These are phyloP conservation scores for Xylaria multiplex DNA, from an alignment of 2,329 filamentous ascomycete genomes.

Conservation along the genomic window DNA sequence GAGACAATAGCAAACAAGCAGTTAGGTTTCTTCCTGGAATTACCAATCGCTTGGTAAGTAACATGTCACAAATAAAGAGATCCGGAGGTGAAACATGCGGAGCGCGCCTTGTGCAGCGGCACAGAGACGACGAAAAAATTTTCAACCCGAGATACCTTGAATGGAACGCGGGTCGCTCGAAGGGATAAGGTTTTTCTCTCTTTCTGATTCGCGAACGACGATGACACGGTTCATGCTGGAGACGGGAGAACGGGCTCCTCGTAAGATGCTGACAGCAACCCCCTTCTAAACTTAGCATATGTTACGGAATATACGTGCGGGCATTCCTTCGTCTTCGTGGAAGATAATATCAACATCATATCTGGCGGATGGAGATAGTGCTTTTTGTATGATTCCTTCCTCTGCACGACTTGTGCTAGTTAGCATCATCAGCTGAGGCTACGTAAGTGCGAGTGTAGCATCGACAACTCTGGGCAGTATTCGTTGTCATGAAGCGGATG, in stretches of 20 bases:
- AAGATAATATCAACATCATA: slow-evolving; percentile 5
- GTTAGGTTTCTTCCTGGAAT: not conserved
- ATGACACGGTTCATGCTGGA: slow-evolving; percentile 21
- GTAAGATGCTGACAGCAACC: slow-evolving; percentile 31
- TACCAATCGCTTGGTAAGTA: not conserved
- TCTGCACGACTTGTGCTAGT: slow-evolving; percentile 10
- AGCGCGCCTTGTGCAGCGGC: not conserved
- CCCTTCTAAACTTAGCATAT: slow-evolving; percentile 29
- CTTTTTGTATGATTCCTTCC: slow-evolving; percentile 4
- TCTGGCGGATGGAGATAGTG: slow-evolving; percentile 1
- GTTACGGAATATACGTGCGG: slow-evolving; percentile 25
- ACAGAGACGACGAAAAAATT: not conserved
- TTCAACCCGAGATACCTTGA: not conserved
- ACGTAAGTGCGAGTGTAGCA: slow-evolving; percentile 33
- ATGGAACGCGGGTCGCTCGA: not conserved
- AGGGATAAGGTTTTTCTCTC: not conserved
- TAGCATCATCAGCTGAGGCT: slow-evolving; percentile 35
- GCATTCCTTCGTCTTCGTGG: slow-evolving; percentile 4
- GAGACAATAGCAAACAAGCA: not conserved
- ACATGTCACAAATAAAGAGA: not conserved
- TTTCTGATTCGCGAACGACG: slow-evolving; percentile 8
- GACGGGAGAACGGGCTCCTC: not conserved
- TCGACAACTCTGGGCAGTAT: slow-evolving; percentile 16
- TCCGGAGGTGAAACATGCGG: not conserved
- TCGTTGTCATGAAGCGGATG: slow-evolving; percentile 17